phyloP scores from a whole-genome alignment of 768 basidiomycete genomes.

The Rhodotorula paludigena region DNA sequence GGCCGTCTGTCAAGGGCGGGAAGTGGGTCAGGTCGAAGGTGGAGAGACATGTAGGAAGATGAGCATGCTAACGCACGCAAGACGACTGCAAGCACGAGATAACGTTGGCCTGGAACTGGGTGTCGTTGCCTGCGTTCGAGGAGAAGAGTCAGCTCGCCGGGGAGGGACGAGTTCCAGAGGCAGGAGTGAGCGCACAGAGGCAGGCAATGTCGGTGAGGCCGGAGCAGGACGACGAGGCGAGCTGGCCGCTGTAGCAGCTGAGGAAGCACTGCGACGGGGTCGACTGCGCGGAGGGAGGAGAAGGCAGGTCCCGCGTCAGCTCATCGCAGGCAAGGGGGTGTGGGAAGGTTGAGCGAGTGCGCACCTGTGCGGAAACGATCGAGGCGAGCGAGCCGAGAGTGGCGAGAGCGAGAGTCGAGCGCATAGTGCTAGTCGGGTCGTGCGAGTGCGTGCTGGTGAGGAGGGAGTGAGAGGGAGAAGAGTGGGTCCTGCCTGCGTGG shows the following conservation, averaged over 20 bases:
- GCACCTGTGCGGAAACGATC: constrained; percentile 8
- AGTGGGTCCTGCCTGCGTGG: too few relatives aligned
- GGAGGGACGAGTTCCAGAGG: background rate
- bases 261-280: constrained; percentile 9
- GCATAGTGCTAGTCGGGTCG: background rate
- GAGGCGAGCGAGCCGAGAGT: constrained; percentile 1
- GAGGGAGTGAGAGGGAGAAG: background rate
- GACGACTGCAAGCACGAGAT: background rate
- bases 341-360: background rate
- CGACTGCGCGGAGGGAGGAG: background rate
- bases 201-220: constrained; percentile 6
- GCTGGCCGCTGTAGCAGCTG: background rate
- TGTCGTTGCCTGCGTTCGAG: background rate
- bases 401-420: background rate
- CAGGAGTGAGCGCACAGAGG: background rate
- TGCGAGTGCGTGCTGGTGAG: background rate
- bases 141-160: background rate
- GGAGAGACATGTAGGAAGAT: background rate
- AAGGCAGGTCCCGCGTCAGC: background rate
- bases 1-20: background rate
- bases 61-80: background rate
- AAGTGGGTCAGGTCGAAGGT: background rate
- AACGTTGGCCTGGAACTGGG: background rate
- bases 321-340: background rate
- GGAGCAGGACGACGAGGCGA: constrained; percentile 1